phyloP scores from a whole-genome alignment of 495 filamentous ascomycete species.

The Xylaria scruposa region DNA sequence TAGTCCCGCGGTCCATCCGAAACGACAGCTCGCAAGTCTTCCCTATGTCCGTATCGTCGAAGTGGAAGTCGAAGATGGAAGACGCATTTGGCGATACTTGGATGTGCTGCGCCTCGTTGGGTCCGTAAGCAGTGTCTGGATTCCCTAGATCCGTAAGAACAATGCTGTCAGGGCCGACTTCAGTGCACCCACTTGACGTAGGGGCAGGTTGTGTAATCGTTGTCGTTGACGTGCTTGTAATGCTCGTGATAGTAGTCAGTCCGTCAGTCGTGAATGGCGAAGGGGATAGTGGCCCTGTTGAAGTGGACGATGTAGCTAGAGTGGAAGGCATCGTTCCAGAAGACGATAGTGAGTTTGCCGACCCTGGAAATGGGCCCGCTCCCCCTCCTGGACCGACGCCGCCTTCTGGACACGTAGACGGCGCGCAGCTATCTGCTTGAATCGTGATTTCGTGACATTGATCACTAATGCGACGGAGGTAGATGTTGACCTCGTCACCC shows the following conservation, averaged over 20 bases:
- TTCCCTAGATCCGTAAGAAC: slow-evolving; percentile 64
- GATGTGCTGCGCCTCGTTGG: slow-evolving; percentile 60
- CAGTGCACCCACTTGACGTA: slow-evolving; percentile 20
- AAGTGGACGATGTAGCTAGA: slow-evolving; percentile 20
- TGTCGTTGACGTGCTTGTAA: slow-evolving; percentile 20
- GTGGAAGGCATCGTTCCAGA: slow-evolving; percentile 12
- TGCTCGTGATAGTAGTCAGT: slow-evolving; percentile 25
- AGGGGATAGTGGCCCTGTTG: slow-evolving; percentile 8
- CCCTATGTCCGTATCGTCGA: slow-evolving; percentile 58
- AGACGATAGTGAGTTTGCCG: slow-evolving; percentile 22
- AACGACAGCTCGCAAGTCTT: slow-evolving; percentile 72
- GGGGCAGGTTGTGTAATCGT: slow-evolving; percentile 15
- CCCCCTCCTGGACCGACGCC: slow-evolving; percentile 27
- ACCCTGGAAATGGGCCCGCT: neutral
- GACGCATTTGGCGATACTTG: slow-evolving; percentile 63
- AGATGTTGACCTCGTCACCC: slow-evolving; percentile 59
- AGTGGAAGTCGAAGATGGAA: slow-evolving; percentile 74
- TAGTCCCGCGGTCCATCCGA: slow-evolving; percentile 47
- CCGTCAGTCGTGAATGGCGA: slow-evolving; percentile 19
- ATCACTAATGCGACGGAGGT: slow-evolving; percentile 51
- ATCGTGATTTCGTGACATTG: slow-evolving; percentile 56
- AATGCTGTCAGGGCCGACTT: slow-evolving; percentile 47
- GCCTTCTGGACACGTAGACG: slow-evolving; percentile 26
- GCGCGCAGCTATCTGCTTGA: slow-evolving; percentile 54
- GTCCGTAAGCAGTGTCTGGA: slow-evolving; percentile 46